Evolutionary conservation across 306 rosid genomes (phyloP), one percentile per base, ranked within the genome.

Genomic region (Citrullus mucosospermus): DNA sequence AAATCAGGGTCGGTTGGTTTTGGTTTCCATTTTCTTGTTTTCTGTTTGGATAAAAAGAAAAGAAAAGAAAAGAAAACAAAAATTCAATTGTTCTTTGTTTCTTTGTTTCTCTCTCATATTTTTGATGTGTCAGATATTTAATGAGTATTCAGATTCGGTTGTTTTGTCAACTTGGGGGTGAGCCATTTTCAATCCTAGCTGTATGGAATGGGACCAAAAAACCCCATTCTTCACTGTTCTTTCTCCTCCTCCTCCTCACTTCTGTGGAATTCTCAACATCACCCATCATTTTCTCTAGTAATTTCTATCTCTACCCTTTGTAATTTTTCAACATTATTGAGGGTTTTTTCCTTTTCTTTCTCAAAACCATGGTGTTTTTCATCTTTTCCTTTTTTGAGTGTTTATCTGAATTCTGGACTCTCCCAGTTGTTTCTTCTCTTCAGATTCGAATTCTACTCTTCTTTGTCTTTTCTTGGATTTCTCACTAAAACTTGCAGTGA

Each of bases 181-280:
- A 77, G 90, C 85, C 91, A 55, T 83, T 90, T 88, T 88, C 90
- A 85, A 82, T 60, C 91, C 88, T 86, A 79, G 89, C 88, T 91
- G 98, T 88, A 88, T 72, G 80, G 87, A 90, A 90, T 91, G 97
- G 97, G 97, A 85, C 97, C 98, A 87, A 80, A 82, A 65, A 80
- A 88, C 85, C 91, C 93, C 89, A 80, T 93, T 84, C 72, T 67
- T 22, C 82, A 78, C 71, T 63, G 71, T 36, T 34, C 71, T 38
- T 14, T 6, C 39, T 61, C 16, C 61, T 56, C 13, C 82, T 70
- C 16, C 53, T 48, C 81, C 65, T 66, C 63, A 85, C 75, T 83
- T 87, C 62, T 83, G 83, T 85, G 84, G 77, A 54, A 54, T 81
- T 85, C 83, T 90, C 89, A 87, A 80, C 86, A 85, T 87, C 85